A percentile compares a stretch with the other conserved stretches of the same genome.
Evolutionary conservation across 805 yeast species (phyloP).

Genomic region (Candida caryicola): DNA sequence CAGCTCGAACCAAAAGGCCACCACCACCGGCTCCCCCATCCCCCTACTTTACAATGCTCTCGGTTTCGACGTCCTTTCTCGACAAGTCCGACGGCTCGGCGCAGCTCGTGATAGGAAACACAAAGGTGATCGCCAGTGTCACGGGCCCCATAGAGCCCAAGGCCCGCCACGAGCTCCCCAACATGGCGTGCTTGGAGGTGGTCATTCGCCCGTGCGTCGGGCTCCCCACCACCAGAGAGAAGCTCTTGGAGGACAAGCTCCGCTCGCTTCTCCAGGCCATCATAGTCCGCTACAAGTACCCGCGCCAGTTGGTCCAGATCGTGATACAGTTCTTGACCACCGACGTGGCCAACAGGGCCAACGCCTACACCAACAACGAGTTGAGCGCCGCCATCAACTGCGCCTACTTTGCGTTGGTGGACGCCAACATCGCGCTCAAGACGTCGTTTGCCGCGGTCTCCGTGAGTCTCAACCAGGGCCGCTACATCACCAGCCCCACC

Average conservation of each 20-base stretch:
- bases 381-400: conserved; percentile 72
- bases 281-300: conserved; percentile 62
- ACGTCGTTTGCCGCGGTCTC: conserved; percentile 60
- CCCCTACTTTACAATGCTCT: neutral
- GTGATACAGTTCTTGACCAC: conserved; percentile 40
- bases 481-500: conserved; percentile 45
- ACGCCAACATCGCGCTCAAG: conserved; percentile 71
- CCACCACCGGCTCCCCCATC: no score
- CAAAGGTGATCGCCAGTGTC: conserved; percentile 69
- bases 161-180: conserved; percentile 79
- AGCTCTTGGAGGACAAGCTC: conserved; percentile 68
- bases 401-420: conserved; percentile 68
- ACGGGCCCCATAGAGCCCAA: conserved; percentile 90
- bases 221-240: conserved; percentile 71
- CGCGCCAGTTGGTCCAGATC: conserved; percentile 60
- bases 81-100: conserved; percentile 81
- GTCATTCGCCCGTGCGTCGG: conserved; percentile 78
- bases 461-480: conserved; percentile 32
- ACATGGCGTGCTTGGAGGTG: conserved; percentile 72
- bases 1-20: no score
- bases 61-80: conserved; percentile 33
- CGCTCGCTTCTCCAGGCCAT: conserved; percentile 58
- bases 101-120: conserved; percentile 46
- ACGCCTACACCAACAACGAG: conserved; percentile 45
- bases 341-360: conserved; percentile 17